Evolutionary conservation across 2,329 filamentous ascomycete genomes (phyloP).

Genomic region (Aspergillus piperis): DNA sequence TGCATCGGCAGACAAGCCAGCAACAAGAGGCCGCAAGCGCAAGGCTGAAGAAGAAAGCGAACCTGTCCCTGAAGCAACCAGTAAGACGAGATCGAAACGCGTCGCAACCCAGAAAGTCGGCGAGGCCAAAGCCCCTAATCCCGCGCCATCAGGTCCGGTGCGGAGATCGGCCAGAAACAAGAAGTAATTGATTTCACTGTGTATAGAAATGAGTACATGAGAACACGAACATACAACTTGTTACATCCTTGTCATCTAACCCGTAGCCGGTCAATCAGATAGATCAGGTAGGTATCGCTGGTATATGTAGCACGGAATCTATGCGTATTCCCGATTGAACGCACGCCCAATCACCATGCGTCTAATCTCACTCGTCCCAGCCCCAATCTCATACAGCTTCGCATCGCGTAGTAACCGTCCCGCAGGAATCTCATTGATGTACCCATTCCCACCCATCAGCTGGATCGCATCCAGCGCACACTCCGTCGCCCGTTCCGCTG

Average conservation of each 20-base stretch:
- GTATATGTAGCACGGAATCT: constrained; percentile 8
- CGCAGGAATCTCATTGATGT: constrained; percentile 91
- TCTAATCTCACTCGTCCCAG: constrained; percentile 90
- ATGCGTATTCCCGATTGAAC: constrained; percentile 81
- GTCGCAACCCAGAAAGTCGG: constrained; percentile 26
- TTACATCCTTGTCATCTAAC: neutral
- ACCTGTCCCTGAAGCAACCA: neutral
- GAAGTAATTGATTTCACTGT: constrained; percentile 9
- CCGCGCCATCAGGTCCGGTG: constrained; percentile 23
- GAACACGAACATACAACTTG: constrained; percentile 10
- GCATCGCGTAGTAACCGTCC: constrained; percentile 78
- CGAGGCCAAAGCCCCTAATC: constrained; percentile 7
- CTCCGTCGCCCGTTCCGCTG: constrained; percentile 83
- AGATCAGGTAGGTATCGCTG: neutral
- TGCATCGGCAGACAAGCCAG: neutral
- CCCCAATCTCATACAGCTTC: constrained; percentile 92
- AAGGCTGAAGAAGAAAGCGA: constrained; percentile 20
- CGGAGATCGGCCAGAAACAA: constrained; percentile 35
- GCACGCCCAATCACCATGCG: constrained; percentile 91
- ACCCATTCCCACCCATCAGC: constrained; percentile 91
- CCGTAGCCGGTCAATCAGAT: constrained; percentile 1
- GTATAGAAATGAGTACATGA: constrained; percentile 19
- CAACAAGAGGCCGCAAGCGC: constrained; percentile 23
- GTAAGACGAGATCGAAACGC: constrained; percentile 26
- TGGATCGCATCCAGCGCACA: constrained; percentile 86